A percentile compares a stretch with the other conserved stretches of the same genome.
Evolutionary conservation across 78 protist genomes (phyloP).

Genomic region (slime mould (Dictyostelium discoideum)): dicty_2.7 NC_007091.3:2601001-2601500

Average conservation of each 20-base stretch:
- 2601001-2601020: neutral
- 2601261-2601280: neutral
- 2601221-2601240: neutral
- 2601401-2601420: neutral
- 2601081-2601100: neutral
- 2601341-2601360: neutral
- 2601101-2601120: neutral
- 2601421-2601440: neutral
- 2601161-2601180: neutral
- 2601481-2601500: neutral
- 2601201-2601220: neutral
- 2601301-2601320: neutral
- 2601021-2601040: neutral
- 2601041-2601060: neutral
- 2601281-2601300: neutral
- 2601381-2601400: neutral
- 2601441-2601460: neutral
- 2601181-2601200: neutral
- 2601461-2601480: neutral
- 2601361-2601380: neutral
- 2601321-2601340: neutral
- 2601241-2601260: neutral
- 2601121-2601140: neutral
- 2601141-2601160: neutral
- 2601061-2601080: neutral